A percentile compares a stretch with the other conserved stretches of the same genome.
These are phyloP conservation scores for Alternaria atra DNA, from an alignment of 2,329 filamentous ascomycete species.

Conservation along the genomic window DNA sequence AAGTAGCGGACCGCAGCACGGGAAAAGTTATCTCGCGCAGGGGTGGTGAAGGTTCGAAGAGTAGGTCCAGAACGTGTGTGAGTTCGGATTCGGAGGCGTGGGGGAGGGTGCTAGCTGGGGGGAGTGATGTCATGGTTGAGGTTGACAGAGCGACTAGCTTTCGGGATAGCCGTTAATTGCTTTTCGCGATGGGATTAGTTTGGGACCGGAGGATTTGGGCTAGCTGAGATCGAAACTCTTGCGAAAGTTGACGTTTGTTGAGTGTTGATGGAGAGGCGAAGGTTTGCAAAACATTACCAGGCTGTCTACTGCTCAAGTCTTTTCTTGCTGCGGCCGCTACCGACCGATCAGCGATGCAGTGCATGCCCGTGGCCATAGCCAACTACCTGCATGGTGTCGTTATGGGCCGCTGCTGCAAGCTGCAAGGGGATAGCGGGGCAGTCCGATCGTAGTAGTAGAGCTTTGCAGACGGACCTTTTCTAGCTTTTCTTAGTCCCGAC, in stretches of 20 bases:
- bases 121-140: constrained; percentile 58
- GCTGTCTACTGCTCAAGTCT: background rate
- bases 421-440: constrained; percentile 34
- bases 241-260: background rate
- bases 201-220: constrained; percentile 3
- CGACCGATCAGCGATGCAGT: constrained; percentile 30
- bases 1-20: constrained; percentile 67
- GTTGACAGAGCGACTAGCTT: background rate
- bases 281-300: background rate
- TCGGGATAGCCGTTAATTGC: background rate
- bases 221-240: background rate
- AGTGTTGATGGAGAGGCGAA: background rate
- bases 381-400: constrained; percentile 5
- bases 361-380: background rate
- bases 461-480: constrained; percentile 6
- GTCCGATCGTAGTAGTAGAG: background rate
- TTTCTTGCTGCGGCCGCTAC: constrained; percentile 31
- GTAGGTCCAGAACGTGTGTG: constrained; percentile 71
- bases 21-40: constrained; percentile 78
- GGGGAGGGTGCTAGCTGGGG: constrained; percentile 65
- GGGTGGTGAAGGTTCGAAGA: constrained; percentile 83
- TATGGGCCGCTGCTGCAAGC: constrained; percentile 25
- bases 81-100: constrained; percentile 65
- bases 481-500: constrained; percentile 9
- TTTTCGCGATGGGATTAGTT: constrained; percentile 8